Evolutionary conservation across 257 asterid genomes (phyloP).

Genomic region (Petunia secreta): DNA sequence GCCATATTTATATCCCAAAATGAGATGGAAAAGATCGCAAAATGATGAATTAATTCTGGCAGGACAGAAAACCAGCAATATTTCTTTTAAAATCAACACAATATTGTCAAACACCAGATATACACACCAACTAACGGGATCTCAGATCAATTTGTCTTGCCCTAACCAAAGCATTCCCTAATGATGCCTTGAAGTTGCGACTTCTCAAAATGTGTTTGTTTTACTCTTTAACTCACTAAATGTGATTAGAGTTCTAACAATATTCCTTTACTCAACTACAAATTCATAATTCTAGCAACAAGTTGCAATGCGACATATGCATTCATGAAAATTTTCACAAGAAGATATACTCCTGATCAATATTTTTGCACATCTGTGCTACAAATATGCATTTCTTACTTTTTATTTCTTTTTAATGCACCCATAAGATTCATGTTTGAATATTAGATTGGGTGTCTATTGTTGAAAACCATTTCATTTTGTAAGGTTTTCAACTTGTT

Average conservation of each 20-base stretch:
- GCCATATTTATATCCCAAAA: slow-evolving; percentile 30
- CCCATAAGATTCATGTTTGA: too few relatives aligned
- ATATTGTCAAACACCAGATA: not conserved
- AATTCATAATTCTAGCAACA: not conserved
- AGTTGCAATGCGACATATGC: slow-evolving; percentile 8
- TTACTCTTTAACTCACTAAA: not conserved
- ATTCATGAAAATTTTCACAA: not conserved
- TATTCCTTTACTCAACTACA: slow-evolving; percentile 5
- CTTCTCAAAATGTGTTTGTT: slow-evolving; percentile 3
- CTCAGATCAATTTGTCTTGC: not conserved
- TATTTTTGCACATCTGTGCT: not conserved
- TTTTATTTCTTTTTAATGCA: too few relatives aligned
- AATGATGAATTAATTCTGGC: slow-evolving; percentile 4
- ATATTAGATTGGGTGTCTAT: too few relatives aligned
- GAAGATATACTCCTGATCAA: not conserved
- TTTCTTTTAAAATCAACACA: not conserved
- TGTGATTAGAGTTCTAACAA: not conserved
- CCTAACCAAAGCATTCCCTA: not conserved
- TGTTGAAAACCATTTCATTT: too few relatives aligned
- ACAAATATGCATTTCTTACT: not conserved
- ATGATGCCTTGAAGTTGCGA: slow-evolving; percentile 4
- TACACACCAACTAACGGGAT: not conserved
- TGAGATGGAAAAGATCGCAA: slow-evolving; percentile 1
- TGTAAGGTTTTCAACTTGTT: too few relatives aligned
- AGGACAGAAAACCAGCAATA: not conserved